phyloP scores from a whole-genome alignment of 2,329 filamentous ascomycete species.

The Fusarium sublunatum region DNA sequence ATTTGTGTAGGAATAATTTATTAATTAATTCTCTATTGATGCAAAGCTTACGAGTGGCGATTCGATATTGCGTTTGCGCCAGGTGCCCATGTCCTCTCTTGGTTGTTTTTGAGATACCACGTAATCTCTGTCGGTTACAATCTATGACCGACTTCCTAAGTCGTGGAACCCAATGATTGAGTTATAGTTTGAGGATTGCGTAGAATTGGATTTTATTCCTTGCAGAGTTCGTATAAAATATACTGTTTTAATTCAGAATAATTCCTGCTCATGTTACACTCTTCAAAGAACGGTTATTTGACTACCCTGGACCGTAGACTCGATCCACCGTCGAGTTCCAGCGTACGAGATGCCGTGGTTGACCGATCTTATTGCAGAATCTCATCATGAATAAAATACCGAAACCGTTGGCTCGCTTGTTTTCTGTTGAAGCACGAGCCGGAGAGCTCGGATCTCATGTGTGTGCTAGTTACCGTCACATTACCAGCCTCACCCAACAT shows the following conservation, averaged over 20 bases:
- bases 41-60: neutral
- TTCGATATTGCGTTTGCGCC: too few species aligned
- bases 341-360: neutral
- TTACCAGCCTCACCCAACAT: slow-evolving; percentile 20
- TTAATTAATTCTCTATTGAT: too few species aligned
- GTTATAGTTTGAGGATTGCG: too few species aligned
- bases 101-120: neutral
- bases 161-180: too few species aligned
- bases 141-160: too few species aligned
- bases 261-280: too few species aligned
- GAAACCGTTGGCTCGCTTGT: slow-evolving; percentile 16
- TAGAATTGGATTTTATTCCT: too few species aligned
- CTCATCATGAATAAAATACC: neutral
- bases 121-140: too few species aligned
- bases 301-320: slow-evolving; percentile 13
- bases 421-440: slow-evolving; percentile 19
- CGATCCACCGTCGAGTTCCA: neutral
- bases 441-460: slow-evolving; percentile 8
- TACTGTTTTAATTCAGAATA: too few species aligned
- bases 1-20: fast-evolving
- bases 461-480: slow-evolving; percentile 20
- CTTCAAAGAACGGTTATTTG: fast-evolving
- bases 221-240: too few species aligned
- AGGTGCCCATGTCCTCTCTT: neutral
- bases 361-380: neutral